phyloP scores from a whole-genome alignment of 2,329 filamentous ascomycete species.

The Nothopassalora personata region DNA sequence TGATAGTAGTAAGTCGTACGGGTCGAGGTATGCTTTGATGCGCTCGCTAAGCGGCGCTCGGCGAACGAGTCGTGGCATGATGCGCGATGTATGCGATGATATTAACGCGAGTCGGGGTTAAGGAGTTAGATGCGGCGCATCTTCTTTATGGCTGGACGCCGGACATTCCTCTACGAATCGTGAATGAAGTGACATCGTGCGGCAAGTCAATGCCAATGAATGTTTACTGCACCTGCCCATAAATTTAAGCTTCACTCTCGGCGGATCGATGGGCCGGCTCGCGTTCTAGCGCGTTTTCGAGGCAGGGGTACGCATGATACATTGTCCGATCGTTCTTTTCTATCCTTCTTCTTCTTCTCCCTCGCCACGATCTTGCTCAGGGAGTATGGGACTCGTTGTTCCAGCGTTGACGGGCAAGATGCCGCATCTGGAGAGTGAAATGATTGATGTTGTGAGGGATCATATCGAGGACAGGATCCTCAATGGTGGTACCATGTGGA shows the following conservation, averaged over 20 bases:
- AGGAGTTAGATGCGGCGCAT: neutral
- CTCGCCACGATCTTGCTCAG: no score
- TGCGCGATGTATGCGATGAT: neutral
- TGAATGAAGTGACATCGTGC: neutral
- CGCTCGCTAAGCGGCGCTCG: slow-evolving; percentile 73
- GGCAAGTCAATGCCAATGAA: neutral
- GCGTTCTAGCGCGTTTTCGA: neutral
- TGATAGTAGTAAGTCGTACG: slow-evolving; percentile 85
- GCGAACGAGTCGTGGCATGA: slow-evolving; percentile 76
- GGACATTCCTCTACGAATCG: no score
- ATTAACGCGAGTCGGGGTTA: neutral
- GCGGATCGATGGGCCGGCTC: neutral
- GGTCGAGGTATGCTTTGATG: slow-evolving; percentile 73
- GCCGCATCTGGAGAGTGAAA: neutral
- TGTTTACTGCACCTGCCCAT: neutral
- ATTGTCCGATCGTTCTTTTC: neutral
- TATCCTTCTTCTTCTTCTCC: neutral
- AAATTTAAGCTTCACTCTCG: neutral
- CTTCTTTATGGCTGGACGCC: neutral
- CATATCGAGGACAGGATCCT: neutral
- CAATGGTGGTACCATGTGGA: no score
- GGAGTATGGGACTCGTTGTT: no score
- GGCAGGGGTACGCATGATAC: neutral
- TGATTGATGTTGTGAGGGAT: neutral
- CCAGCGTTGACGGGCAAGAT: no score